Evolutionary conservation across 208 protist species (phyloP).

Genomic region (Phytomonas sp.): DNA sequence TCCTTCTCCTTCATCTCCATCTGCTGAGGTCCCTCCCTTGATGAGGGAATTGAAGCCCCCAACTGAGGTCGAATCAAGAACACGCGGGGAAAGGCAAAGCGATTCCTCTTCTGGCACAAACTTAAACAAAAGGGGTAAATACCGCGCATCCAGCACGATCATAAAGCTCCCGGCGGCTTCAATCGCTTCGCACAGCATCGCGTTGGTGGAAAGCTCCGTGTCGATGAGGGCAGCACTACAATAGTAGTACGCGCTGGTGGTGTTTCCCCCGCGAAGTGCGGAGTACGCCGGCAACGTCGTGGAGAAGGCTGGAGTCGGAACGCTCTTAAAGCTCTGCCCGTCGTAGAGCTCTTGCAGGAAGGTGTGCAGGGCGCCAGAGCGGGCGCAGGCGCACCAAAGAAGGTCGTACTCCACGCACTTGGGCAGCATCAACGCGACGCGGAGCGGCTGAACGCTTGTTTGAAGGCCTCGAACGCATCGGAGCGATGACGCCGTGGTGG

Average conservation of each 20-base stretch:
- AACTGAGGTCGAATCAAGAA: too few species aligned
- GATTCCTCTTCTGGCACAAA: background rate
- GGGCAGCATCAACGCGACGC: constrained; percentile 44
- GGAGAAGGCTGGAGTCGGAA: too few species aligned
- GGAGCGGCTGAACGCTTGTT: constrained; percentile 16
- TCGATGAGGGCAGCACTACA: constrained; percentile 53
- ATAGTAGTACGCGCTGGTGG: constrained; percentile 23
- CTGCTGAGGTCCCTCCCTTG: background rate
- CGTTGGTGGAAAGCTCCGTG: constrained; percentile 47
- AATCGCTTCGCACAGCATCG: constrained; percentile 40
- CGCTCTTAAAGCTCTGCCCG: background rate
- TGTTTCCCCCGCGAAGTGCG: constrained; percentile 14
- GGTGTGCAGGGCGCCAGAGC: constrained; percentile 30
- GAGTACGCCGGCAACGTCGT: too few species aligned
- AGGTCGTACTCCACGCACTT: constrained; percentile 53
- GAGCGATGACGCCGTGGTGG: background rate
- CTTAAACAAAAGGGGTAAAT: constrained; percentile 41
- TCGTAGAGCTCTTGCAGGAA: constrained; percentile 33
- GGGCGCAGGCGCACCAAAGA: constrained; percentile 33
- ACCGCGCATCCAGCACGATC: constrained; percentile 29
- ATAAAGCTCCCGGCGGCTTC: constrained; percentile 24
- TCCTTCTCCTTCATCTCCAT: background rate
- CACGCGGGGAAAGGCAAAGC: background rate
- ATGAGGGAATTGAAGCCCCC: too few species aligned
- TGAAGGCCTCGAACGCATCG: background rate